These are phyloP conservation scores for Litchi chinensis DNA, from an alignment of 345 rosid genomes.

Conservation along the genomic window DNA sequence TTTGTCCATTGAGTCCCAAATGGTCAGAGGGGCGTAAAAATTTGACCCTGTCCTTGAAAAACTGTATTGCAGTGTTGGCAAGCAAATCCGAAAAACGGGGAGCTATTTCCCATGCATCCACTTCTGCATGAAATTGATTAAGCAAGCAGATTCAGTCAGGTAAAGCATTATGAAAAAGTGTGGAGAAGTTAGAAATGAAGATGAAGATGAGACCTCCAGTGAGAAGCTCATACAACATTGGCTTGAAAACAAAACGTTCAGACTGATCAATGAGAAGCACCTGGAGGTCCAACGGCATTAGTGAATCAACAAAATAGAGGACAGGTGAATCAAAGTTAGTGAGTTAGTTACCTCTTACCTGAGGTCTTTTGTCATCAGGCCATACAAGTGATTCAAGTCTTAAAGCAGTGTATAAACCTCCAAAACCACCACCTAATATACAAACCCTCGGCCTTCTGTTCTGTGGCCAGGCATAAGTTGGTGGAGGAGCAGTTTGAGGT, in stretches of 20 bases:
- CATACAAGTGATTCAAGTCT: slow-evolving; percentile 88
- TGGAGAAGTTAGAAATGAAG: neutral
- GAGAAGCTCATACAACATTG: slow-evolving; percentile 90
- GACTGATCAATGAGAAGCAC: slow-evolving; percentile 93
- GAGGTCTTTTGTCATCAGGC: slow-evolving; percentile 84
- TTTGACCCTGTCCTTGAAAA: slow-evolving; percentile 82
- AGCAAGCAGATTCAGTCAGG: slow-evolving; percentile 1
- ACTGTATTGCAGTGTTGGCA: slow-evolving; percentile 66
- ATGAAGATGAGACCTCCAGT: slow-evolving; percentile 64
- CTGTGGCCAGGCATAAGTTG: slow-evolving; percentile 53
- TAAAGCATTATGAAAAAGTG: neutral
- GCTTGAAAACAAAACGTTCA: slow-evolving; percentile 93
- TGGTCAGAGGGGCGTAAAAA: slow-evolving; percentile 66
- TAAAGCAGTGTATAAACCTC: slow-evolving; percentile 90
- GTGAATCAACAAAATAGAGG: neutral
- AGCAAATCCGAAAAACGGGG: slow-evolving; percentile 90
- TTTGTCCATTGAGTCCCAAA: slow-evolving; percentile 51
- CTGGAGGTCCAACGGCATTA: slow-evolving; percentile 42
- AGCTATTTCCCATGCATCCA: slow-evolving; percentile 97
- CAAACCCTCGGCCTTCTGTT: slow-evolving; percentile 62
- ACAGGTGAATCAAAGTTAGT: too few relatives aligned
- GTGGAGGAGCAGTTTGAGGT: slow-evolving; percentile 20
- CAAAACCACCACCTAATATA: slow-evolving; percentile 84
- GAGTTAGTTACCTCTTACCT: slow-evolving; percentile 38
- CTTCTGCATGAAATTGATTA: slow-evolving; percentile 55